These are phyloP conservation scores for Lupinus albus DNA, from an alignment of 306 rosid genomes.

Conservation along the genomic window DNA sequence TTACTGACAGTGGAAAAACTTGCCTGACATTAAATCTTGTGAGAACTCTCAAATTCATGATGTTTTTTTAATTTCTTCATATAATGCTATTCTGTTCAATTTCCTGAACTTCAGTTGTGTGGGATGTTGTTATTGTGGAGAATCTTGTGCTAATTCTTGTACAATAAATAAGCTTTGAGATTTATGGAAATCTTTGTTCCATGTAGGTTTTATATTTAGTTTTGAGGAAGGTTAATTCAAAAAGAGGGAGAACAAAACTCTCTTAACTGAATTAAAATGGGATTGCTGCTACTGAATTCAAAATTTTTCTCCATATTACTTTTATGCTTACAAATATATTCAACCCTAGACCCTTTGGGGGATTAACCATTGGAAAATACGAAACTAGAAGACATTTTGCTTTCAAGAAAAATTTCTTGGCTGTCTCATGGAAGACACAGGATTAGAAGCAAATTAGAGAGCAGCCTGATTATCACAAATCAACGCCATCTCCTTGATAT, in stretches of 20 bases:
- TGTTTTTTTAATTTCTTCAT: conserved; percentile 1
- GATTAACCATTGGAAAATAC: no score
- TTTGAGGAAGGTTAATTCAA: conserved; percentile 11
- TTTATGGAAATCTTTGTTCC: conserved; percentile 7
- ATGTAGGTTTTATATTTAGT: conserved; percentile 20
- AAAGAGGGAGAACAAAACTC: conserved; percentile 5
- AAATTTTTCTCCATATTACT: conserved; percentile 14
- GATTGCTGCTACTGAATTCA: conserved; percentile 30
- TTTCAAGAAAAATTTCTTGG: no score
- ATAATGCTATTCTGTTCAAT: neutral
- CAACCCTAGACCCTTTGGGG: no score
- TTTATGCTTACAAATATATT: no score
- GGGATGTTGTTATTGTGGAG: conserved; percentile 22
- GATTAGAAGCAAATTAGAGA: no score
- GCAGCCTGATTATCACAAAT: no score
- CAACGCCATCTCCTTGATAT: no score
- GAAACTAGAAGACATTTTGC: no score
- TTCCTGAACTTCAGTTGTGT: neutral
- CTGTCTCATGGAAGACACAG: no score
- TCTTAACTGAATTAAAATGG: conserved; percentile 2
- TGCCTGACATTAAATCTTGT: conserved; percentile 41
- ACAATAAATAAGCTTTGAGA: neutral
- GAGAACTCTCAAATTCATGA: conserved; percentile 39
- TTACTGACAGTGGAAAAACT: conserved; percentile 38
- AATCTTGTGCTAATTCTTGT: conserved; percentile 5